Evolutionary conservation across 805 yeast species (phyloP).

Genomic region (Nakazawaea holstii): DNA sequence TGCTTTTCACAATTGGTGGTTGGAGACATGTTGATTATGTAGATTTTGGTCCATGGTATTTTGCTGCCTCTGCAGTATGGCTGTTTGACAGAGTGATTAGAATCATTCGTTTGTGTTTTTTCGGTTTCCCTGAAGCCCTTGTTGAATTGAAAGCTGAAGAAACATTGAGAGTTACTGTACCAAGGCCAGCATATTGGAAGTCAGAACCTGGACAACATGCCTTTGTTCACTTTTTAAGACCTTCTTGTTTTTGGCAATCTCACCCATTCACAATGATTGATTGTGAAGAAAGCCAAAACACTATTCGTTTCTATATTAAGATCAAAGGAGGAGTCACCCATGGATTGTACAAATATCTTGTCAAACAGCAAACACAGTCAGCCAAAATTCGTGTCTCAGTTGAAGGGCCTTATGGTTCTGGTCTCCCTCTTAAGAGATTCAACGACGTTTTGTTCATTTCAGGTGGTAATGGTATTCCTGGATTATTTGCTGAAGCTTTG

Average conservation of each 20-base stretch:
- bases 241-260: slow-evolving; percentile 38
- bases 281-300: slow-evolving; percentile 11
- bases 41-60: slow-evolving; percentile 3
- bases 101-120: slow-evolving; percentile 28
- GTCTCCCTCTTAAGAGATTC: slow-evolving; percentile 31
- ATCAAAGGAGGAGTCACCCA: slow-evolving; percentile 34
- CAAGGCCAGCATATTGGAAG: slow-evolving; percentile 37
- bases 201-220: slow-evolving; percentile 35
- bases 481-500: slow-evolving; percentile 36
- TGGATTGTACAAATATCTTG: slow-evolving; percentile 19
- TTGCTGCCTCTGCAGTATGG: slow-evolving; percentile 23
- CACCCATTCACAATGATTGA: slow-evolving; percentile 37
- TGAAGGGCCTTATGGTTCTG: slow-evolving; percentile 62
- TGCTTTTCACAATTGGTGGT: slow-evolving; percentile 36
- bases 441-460: slow-evolving; percentile 36
- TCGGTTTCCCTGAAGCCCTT: slow-evolving; percentile 32
- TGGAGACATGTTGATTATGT: slow-evolving; percentile 29
- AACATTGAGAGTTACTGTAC: slow-evolving; percentile 41
- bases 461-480: slow-evolving; percentile 52
- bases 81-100: slow-evolving; percentile 27
- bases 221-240: slow-evolving; percentile 32
- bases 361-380: slow-evolving; percentile 20
- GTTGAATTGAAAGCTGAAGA: slow-evolving; percentile 36
- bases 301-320: slow-evolving; percentile 28
- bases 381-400: slow-evolving; percentile 33